These are phyloP conservation scores for Eucalyptus dawsonii DNA, from an alignment of 345 rosid genomes.

Conservation along the genomic window DNA sequence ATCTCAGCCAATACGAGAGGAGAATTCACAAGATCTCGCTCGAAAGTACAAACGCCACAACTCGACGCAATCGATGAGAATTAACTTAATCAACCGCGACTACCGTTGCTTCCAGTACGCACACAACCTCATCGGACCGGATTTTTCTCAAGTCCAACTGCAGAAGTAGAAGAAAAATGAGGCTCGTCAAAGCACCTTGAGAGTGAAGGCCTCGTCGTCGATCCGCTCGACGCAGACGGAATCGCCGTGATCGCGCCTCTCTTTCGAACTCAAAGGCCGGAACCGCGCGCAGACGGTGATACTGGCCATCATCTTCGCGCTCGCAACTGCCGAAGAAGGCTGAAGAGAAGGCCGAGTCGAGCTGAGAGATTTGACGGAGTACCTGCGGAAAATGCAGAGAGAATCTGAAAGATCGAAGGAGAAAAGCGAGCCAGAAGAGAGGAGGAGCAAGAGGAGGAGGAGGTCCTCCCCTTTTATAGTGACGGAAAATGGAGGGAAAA, in stretches of 20 bases:
- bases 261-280: slow-evolving; percentile 63
- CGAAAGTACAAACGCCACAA: no score
- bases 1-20: no score
- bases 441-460: neutral
- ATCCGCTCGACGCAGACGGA: slow-evolving; percentile 37
- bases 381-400: neutral
- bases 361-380: neutral
- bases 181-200: slow-evolving; percentile 29
- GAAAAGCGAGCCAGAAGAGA: neutral
- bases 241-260: slow-evolving; percentile 41
- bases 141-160: neutral
- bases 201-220: slow-evolving; percentile 41
- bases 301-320: slow-evolving; percentile 24
- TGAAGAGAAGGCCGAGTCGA: neutral
- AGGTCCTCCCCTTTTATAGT: neutral
- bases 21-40: no score
- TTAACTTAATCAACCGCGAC: no score
- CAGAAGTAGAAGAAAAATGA: neutral
- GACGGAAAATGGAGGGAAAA: neutral
- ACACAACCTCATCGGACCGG: neutral
- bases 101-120: fast-evolving
- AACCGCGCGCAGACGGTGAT: slow-evolving; percentile 75
- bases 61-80: neutral
- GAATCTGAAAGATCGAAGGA: neutral
- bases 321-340: neutral